Evolutionary conservation across 2,329 filamentous ascomycete species (phyloP).

Genomic region (Penicillium brasilianum): DNA sequence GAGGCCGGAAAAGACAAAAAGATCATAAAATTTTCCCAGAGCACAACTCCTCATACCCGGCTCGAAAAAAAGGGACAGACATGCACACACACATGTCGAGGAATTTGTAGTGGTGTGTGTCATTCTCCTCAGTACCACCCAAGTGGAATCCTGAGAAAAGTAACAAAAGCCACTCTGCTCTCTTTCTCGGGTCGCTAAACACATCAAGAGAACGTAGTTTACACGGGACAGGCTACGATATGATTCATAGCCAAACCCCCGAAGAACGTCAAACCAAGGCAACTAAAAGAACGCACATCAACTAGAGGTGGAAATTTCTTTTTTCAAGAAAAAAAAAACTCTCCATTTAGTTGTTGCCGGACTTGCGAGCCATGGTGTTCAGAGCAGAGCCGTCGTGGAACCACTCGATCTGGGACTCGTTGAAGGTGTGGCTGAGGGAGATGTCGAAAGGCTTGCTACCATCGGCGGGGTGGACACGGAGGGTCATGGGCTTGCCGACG

Average conservation of each 20-base stretch:
- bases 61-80: constrained; percentile 35
- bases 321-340: not conserved
- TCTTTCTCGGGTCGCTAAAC: constrained; percentile 32
- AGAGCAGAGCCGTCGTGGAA: constrained; percentile 97
- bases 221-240: constrained; percentile 19
- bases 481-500: constrained; percentile 90
- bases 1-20: constrained; percentile 39
- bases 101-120: not conserved
- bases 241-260: not conserved
- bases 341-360: constrained; percentile 39
- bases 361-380: constrained; percentile 93
- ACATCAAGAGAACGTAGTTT: constrained; percentile 36
- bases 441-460: constrained; percentile 76
- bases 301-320: not conserved
- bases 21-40: constrained; percentile 43
- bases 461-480: constrained; percentile 89
- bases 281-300: not conserved
- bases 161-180: constrained; percentile 16
- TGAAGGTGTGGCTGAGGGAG: constrained; percentile 93
- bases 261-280: not conserved
- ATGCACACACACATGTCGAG: constrained; percentile 18
- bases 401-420: constrained; percentile 97
- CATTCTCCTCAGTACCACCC: not conserved
- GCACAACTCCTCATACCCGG: constrained; percentile 41
- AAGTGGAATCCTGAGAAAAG: not conserved